Evolutionary conservation across 2,329 filamentous ascomycete genomes (phyloP).

Genomic region (Lachnellula cervina): DNA sequence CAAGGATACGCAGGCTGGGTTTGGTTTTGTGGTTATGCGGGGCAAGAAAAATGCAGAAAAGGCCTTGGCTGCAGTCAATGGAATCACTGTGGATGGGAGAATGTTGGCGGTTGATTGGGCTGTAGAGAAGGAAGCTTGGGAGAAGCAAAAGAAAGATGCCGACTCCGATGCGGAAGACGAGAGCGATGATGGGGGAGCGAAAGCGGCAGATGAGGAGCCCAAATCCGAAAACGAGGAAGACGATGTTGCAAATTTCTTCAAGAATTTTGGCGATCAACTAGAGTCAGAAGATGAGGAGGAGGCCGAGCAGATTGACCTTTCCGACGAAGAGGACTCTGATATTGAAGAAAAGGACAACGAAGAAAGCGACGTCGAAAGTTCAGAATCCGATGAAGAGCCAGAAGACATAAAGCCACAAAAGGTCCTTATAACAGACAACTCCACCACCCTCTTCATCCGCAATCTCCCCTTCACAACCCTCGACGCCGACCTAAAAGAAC

Average conservation of each 20-base stretch:
- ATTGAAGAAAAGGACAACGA: constrained; percentile 37
- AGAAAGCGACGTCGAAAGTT: constrained; percentile 35
- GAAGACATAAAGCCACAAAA: constrained; percentile 34
- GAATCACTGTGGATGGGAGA: constrained; percentile 82
- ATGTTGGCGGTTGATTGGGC: constrained; percentile 94
- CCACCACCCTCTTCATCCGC: constrained; percentile 81
- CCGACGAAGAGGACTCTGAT: constrained; percentile 35
- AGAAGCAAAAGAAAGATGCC: constrained; percentile 51
- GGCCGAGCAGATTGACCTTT: neutral
- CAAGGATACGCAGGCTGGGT: constrained; percentile 67
- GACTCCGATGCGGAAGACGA: constrained; percentile 35
- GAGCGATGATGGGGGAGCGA: constrained; percentile 33
- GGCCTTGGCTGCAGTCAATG: constrained; percentile 80
- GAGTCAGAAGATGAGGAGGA: constrained; percentile 35
- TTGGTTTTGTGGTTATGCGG: constrained; percentile 86
- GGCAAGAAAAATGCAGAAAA: constrained; percentile 88
- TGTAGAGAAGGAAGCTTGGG: constrained; percentile 85
- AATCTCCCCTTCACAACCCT: constrained; percentile 88
- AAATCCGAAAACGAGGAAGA: constrained; percentile 32
- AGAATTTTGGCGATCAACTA: constrained; percentile 30
- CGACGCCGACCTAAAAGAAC: constrained; percentile 75
- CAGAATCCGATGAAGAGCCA: constrained; percentile 36
- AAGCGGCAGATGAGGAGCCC: constrained; percentile 25
- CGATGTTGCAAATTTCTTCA: constrained; percentile 34
- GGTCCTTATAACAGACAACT: constrained; percentile 53